Evolutionary conservation across 108 stramenopile species (phyloP).

Genomic region (Licmophora abbreviata): DNA sequence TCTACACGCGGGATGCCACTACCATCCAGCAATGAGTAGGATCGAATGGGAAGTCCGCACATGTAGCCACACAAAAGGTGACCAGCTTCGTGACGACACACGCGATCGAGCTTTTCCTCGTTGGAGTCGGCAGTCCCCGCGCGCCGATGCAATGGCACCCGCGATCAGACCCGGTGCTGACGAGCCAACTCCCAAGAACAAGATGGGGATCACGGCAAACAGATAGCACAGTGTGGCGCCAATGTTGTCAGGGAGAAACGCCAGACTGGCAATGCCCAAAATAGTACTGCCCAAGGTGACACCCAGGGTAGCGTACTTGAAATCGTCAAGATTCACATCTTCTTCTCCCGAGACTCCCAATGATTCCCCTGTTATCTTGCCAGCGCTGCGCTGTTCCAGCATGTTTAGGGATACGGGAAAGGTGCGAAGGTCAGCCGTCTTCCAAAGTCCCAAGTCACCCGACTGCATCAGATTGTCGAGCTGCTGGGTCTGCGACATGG

Average conservation of each 20-base stretch:
- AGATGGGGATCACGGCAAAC: slow-evolving; percentile 73
- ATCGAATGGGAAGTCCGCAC: slow-evolving; percentile 71
- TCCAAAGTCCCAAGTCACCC: slow-evolving; percentile 46
- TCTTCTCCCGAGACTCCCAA: slow-evolving; percentile 46
- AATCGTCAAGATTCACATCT: slow-evolving; percentile 77
- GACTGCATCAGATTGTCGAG: slow-evolving; percentile 38
- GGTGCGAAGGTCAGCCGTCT: slow-evolving; percentile 38
- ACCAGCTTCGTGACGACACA: slow-evolving; percentile 76
- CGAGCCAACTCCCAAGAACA: slow-evolving; percentile 66
- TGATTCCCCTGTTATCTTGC: slow-evolving; percentile 40
- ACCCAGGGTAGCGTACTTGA: slow-evolving; percentile 66
- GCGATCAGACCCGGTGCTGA: slow-evolving; percentile 71
- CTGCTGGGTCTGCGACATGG: slow-evolving; percentile 23
- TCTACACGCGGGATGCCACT: slow-evolving; percentile 67
- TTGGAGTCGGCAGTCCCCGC: slow-evolving; percentile 32
- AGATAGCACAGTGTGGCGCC: slow-evolving; percentile 75
- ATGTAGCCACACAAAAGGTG: slow-evolving; percentile 80
- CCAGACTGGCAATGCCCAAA: slow-evolving; percentile 43
- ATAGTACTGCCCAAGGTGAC: slow-evolving; percentile 49
- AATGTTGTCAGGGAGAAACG: slow-evolving; percentile 65
- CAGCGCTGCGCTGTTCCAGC: slow-evolving; percentile 48
- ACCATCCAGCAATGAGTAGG: slow-evolving; percentile 37
- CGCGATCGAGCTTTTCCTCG: slow-evolving; percentile 36
- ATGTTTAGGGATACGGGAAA: slow-evolving; percentile 58
- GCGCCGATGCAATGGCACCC: slow-evolving; percentile 27